Evolutionary conservation across 768 basidiomycete species (phyloP).

Genomic region (Suillus cothurnatus): DNA sequence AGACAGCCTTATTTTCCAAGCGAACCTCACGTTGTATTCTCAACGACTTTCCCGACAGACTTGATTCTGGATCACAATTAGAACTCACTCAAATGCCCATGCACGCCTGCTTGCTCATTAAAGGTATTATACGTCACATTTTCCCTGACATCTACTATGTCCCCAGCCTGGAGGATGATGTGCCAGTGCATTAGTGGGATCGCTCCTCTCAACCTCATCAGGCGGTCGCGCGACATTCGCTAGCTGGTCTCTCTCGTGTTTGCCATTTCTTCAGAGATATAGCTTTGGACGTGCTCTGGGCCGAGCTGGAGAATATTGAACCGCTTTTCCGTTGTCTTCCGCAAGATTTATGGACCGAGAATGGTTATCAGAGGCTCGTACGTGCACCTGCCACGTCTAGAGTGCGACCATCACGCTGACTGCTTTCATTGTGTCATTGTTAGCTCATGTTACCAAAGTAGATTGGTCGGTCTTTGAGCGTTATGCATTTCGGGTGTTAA

Average conservation of each 20-base stretch:
- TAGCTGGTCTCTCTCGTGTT: background rate
- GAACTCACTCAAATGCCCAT: too few species aligned
- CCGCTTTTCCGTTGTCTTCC: conserved; percentile 20
- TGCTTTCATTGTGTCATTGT: background rate
- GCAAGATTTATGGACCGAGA: background rate
- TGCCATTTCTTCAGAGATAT: conserved; percentile 19
- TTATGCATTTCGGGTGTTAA: background rate
- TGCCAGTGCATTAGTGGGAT: background rate
- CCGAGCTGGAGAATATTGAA: conserved; percentile 13
- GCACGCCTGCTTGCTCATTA: background rate
- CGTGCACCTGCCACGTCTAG: background rate
- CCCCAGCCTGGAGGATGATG: background rate
- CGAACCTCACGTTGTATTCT: too few species aligned
- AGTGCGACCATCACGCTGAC: background rate
- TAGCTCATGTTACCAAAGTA: background rate
- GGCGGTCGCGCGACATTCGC: background rate
- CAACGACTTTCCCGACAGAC: too few species aligned
- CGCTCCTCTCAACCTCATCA: background rate
- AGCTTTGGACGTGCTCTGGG: conserved; percentile 20
- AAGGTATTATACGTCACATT: background rate
- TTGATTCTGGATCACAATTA: too few species aligned
- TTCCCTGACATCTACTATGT: background rate
- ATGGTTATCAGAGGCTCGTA: background rate
- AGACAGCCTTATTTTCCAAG: too few species aligned
- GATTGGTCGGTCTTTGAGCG: background rate